phyloP scores from a whole-genome alignment of 331 rosid genomes.

The Cydonia oblonga region DNA sequence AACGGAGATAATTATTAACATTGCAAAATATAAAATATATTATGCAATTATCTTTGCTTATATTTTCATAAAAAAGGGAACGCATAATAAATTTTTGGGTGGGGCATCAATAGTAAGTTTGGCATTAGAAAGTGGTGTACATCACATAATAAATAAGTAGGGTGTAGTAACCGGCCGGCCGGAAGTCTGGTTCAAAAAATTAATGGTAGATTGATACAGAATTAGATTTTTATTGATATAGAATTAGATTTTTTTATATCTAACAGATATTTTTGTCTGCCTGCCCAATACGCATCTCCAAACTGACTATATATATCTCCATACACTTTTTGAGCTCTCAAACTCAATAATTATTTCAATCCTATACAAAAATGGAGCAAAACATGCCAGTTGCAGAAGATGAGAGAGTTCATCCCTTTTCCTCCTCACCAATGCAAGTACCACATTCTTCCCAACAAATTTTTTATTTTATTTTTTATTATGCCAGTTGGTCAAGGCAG shows the following conservation, averaged over 20 bases:
- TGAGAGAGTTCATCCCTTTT: background rate
- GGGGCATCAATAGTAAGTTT: too few species aligned
- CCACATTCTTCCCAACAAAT: background rate
- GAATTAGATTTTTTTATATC: too few species aligned
- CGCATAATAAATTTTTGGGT: background rate
- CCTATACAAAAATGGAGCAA: background rate
- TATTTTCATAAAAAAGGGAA: background rate
- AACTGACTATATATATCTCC: background rate
- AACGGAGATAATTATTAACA: background rate
- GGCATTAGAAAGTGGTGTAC: background rate
- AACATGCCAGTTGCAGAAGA: background rate
- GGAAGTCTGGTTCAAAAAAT: too few species aligned
- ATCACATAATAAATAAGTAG: background rate
- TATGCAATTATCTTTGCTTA: too few species aligned
- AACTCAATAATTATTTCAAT: background rate
- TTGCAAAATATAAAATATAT: too few species aligned
- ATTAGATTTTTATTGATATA: too few species aligned
- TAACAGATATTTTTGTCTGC: too few species aligned
- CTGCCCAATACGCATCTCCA: too few species aligned
- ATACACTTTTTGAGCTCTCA: background rate
- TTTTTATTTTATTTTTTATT: too few species aligned
- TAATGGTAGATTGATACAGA: too few species aligned
- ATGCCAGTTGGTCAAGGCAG: too few species aligned
- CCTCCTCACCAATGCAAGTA: background rate
- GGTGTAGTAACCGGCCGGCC: background rate